Evolutionary conservation across 2,329 filamentous ascomycete genomes (phyloP), one percentile per base, ranked within the genome.

Genomic region (Talaromyces islandicus): DNA sequence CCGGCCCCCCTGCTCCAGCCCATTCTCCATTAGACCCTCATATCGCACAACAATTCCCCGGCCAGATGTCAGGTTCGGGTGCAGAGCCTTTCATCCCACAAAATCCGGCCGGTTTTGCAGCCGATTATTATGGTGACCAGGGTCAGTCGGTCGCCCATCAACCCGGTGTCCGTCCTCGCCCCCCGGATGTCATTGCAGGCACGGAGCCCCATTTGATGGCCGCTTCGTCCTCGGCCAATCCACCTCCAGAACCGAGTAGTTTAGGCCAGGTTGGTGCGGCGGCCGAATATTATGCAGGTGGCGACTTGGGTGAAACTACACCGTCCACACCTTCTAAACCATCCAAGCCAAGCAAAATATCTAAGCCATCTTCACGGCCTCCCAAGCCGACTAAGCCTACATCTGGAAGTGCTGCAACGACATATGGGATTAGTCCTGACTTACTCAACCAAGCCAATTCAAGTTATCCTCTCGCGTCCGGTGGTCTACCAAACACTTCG

Each of bases 111-210:
- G 85, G 85, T 32, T 77, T 78, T 38, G 84, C 84, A 6, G 80
- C 85, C 17, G 83, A 86, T 35, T 88, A 85, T 69, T 88, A 87
- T 68, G 79, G 81, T 50, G 85, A 87, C 67, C 80, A 84, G 65
- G 85, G 85, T 11, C 75, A 87, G 67, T 86, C 83, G 19, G 84
- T 88, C 2, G 68, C 75, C 10, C 69, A 76, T 12, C 85, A 88
- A 69, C 85, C 85, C 7, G 85, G 85, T n/a, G 76, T 85, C 11
- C 77, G 85, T 50, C 79, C 82, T 7, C 71, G 78, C 17, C 75
- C 75, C 32, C 81, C 82, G 25, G 77, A 79, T 0, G 76, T 85
- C 41, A 81, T 85, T 59, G 77, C 82, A 17, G 80, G 78, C 32
- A 77, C 79, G 48, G 80, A 85, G 62, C 80, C 82, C 27, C 85